Base-by-base conservation (phyloP, 2,329 filamentous ascomycete genomes). In the Colletotrichum kahawae region DNA sequence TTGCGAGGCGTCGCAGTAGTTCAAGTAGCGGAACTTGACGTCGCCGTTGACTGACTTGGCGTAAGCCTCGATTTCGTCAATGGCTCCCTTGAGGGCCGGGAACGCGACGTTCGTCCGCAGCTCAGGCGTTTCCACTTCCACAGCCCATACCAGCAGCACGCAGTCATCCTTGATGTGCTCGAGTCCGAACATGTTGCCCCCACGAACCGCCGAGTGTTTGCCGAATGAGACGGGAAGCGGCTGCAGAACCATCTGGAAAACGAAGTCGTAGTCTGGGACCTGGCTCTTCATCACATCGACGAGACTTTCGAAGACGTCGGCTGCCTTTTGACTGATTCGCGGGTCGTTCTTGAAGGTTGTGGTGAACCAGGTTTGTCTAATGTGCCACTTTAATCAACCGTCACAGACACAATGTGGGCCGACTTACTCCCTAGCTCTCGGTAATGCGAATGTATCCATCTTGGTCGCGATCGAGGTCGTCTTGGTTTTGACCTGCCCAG, bases 1-100 rank as follows among this genome's bases (percentile, higher is more conserved):
- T 43, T 81, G 78, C 0, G 70, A 77, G 18, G 59, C 67, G 14
- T 79, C 76, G 18, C 77, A 74, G 43, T 78, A 79, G 65, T 78
- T 78, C 16, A 65, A 9, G 24, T 63, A 62, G 31, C 54, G 54
- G 8, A 70, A 70, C 27, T 21, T 21, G 16, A 68, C 21, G 14
- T 68, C 27, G 33, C 36, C 63, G n/a, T 43, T 13, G 21, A 66
- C 27, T 13, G 65, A 64, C 31, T 54, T 24, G 56, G 38, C 31
- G 8, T 33, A 57, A 18, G 48, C 48, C 62, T 71, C 33, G 18
- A 66, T 38, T 7, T 68, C 51, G 13, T 57, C 33, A 31, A 48
- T 18, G 24, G 59, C 60, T 21, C 16, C 10, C 34, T 48, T 31
- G 29, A 62, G 36, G 6, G 18, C n/a, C 12, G 56, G 13, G 18